Evolutionary conservation across 129 eudicot genomes (phyloP), one percentile per base, ranked within the genome.

Genomic region (Lactuca sativa): DNA sequence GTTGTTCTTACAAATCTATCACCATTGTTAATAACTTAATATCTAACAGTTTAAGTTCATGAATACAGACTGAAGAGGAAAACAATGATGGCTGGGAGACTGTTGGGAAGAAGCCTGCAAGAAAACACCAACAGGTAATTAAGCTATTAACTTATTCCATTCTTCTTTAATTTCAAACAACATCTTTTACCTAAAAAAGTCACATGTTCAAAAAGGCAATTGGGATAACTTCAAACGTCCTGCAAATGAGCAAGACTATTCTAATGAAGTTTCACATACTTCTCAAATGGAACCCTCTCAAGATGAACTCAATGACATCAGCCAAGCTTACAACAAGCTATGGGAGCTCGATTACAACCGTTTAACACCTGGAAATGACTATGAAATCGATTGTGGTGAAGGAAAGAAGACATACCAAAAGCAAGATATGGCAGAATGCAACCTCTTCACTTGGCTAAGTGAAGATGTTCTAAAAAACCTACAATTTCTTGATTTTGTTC

Each of bases 281-380:
- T 60, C 74, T 59, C 57, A 67, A 57, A 40, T 83, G 47, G 88
- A 85, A 69, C 97, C 97, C 32, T 64, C 95, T 10, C 67, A 74
- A 34, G 81, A 76, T 47, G 99, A 95, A 66, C 97, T 95, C 62
- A 59, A 67, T n/a, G 89, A 95, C 80, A 81, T 90, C 32, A 69
- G 79, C 18, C 71, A 56, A 85, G 99, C 99, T 34, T 84, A 95
- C 76, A 84, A 72, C 64, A 95, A 86, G 78, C 93, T 95, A 47
- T 95, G 99, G 99, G 93, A 87, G 62, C 93, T 95, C 36, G 99
- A 95, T 67, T 62, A 70, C 10, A 95, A 87, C 80, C 97, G 97
- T 5, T 78, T 95, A 78, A 75, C 63, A 57, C 99, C 99, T 2
- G 96, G 91, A n/a, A 83, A 72, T 57, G 97, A 95, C 67, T 95